These are phyloP conservation scores for Septoria petroselini DNA, from an alignment of 2,329 filamentous ascomycete genomes.

Conservation along the genomic window DNA sequence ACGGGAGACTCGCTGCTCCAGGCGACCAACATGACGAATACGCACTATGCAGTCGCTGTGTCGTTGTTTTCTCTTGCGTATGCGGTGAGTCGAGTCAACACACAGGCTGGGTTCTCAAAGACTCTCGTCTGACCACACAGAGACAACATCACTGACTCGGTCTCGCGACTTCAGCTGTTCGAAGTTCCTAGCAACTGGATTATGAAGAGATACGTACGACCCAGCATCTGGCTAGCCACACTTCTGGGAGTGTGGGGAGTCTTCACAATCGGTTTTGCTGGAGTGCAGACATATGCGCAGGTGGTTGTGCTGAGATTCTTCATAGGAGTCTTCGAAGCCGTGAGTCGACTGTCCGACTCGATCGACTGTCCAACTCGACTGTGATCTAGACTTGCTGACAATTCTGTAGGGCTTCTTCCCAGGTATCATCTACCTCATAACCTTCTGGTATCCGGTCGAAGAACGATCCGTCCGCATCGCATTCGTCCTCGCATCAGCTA, in stretches of 20 bases:
- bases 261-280: constrained; percentile 40
- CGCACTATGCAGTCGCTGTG: constrained; percentile 53
- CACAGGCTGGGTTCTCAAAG: not conserved
- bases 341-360: not conserved
- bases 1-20: constrained; percentile 60
- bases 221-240: constrained; percentile 40
- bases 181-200: constrained; percentile 41
- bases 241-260: constrained; percentile 43
- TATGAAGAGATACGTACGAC: constrained; percentile 41
- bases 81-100: not conserved
- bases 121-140: not conserved
- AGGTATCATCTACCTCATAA: constrained; percentile 28
- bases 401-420: constrained; percentile 37
- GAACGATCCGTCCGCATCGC: constrained; percentile 59
- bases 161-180: constrained; percentile 29
- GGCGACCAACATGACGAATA: constrained; percentile 59
- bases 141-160: not conserved
- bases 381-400: not conserved
- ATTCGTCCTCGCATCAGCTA: constrained; percentile 54
- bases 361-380: not conserved
- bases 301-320: constrained; percentile 39
- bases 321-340: constrained; percentile 42
- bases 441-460: constrained; percentile 56
- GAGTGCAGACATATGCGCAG: constrained; percentile 38
- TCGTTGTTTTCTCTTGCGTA: constrained; percentile 37